These are phyloP conservation scores for Diddensiella santjacobensis DNA, from an alignment of 805 yeast species.

Conservation along the genomic window DNA sequence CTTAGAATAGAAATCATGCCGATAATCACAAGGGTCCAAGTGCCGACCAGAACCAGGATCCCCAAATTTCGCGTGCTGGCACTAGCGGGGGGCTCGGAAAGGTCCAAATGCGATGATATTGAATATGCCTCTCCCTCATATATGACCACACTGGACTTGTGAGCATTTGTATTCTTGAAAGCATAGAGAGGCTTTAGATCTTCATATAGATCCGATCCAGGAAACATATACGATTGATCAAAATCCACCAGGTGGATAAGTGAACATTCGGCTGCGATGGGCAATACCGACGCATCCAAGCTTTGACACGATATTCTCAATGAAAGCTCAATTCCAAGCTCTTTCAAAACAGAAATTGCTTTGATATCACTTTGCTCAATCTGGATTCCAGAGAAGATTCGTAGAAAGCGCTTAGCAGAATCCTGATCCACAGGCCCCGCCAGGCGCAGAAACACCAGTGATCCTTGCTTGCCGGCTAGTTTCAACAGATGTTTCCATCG, in stretches of 20 bases:
- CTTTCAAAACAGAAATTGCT: neutral
- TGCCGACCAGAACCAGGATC: constrained; percentile 11
- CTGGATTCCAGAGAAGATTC: neutral
- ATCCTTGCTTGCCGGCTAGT: neutral
- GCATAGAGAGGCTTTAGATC: neutral
- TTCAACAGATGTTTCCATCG: neutral
- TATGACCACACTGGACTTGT: neutral
- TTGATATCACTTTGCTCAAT: neutral
- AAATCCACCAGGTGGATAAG: constrained; percentile 9
- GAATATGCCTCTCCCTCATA: neutral
- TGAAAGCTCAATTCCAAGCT: neutral
- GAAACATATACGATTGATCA: constrained; percentile 8
- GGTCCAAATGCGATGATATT: neutral
- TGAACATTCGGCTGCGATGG: neutral
- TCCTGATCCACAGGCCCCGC: neutral
- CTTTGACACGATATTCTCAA: neutral
- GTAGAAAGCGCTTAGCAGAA: neutral
- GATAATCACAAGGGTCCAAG: constrained; percentile 15
- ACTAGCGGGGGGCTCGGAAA: neutral
- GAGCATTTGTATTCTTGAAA: neutral
- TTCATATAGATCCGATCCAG: constrained; percentile 7
- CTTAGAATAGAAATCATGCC: constrained; percentile 16
- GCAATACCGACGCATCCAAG: neutral
- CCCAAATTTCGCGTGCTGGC: constrained; percentile 6
- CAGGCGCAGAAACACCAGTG: neutral